A percentile compares a stretch with the other conserved stretches of the same genome.
Evolutionary conservation across 1,284 basidiomycete species (phyloP).

Genomic region (Rhizoctonia solani): DNA sequence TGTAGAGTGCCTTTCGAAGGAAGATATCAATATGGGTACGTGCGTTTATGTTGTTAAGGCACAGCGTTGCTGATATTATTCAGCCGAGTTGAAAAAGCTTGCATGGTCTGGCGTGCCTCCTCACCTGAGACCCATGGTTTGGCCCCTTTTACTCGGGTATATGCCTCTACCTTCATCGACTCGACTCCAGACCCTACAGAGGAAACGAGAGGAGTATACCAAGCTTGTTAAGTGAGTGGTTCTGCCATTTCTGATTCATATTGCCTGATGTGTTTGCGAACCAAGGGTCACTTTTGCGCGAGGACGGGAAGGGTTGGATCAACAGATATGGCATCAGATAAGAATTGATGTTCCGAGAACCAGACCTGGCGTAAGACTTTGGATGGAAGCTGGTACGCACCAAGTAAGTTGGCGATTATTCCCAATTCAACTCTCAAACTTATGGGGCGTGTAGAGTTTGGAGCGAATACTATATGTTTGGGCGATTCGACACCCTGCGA

Average conservation of each 20-base stretch:
- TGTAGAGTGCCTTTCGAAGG: constrained; percentile 66
- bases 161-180: constrained; percentile 84
- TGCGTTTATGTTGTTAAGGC: constrained; percentile 34
- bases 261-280: background rate
- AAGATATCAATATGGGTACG: constrained; percentile 77
- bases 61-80: background rate
- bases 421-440: constrained; percentile 30
- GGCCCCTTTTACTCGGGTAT: constrained; percentile 95
- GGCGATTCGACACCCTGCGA: constrained; percentile 96
- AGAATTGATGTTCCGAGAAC: constrained; percentile 96
- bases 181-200: constrained; percentile 73
- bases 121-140: constrained; percentile 88
- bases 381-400: constrained; percentile 88
- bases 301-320: constrained; percentile 81
- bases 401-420: constrained; percentile 56
- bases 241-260: background rate
- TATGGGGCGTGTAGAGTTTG: constrained; percentile 61
- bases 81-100: constrained; percentile 82
- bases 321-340: constrained; percentile 98
- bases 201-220: constrained; percentile 92
- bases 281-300: constrained; percentile 77
- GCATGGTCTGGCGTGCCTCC: constrained; percentile 95
- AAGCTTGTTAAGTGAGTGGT: constrained; percentile 68
- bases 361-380: constrained; percentile 85
- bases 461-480: constrained; percentile 95